These are phyloP conservation scores for Clonostachys solani DNA, from an alignment of 2,329 filamentous ascomycete species.

Conservation along the genomic window DNA sequence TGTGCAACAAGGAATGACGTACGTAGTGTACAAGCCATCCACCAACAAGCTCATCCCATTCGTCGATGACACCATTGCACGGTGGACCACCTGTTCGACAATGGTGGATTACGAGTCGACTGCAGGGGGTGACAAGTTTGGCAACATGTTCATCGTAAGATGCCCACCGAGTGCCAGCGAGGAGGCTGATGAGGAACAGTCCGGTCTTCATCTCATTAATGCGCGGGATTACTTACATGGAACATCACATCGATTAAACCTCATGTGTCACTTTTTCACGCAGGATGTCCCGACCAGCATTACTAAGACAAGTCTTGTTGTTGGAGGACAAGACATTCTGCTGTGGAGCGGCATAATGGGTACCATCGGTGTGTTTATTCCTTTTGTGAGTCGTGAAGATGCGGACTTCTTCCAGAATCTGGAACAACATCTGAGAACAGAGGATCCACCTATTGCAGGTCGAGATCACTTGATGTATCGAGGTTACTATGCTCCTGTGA, in stretches of 20 bases:
- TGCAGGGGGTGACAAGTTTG: conserved; percentile 95
- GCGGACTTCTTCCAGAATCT: conserved; percentile 97
- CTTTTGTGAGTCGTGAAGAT: conserved; percentile 87
- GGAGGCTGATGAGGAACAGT: conserved; percentile 87
- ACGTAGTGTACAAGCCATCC: conserved; percentile 87
- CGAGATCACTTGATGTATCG: conserved; percentile 95
- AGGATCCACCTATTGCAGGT: conserved; percentile 84
- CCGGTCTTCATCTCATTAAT: conserved; percentile 86
- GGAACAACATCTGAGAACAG: conserved; percentile 80
- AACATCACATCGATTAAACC: conserved; percentile 74
- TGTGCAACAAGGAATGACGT: conserved; percentile 86
- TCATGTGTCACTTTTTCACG: conserved; percentile 85
- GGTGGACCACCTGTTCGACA: conserved; percentile 85
- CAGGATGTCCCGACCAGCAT: conserved; percentile 92
- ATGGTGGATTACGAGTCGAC: conserved; percentile 98
- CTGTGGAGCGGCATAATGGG: conserved; percentile 95
- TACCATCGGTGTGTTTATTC: conserved; percentile 88
- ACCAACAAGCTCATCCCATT: conserved; percentile 93
- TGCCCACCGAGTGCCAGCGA: conserved; percentile 82
- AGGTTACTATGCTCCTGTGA: conserved; percentile 93
- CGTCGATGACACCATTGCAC: conserved; percentile 80
- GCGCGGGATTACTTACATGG: conserved; percentile 88
- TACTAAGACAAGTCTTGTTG: conserved; percentile 82
- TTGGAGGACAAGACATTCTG: conserved; percentile 86
- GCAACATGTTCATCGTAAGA: conserved; percentile 89